Evolutionary conservation across 169 alveolate genomes (phyloP).

Genomic region (Cryptosporidium viatorum): DNA sequence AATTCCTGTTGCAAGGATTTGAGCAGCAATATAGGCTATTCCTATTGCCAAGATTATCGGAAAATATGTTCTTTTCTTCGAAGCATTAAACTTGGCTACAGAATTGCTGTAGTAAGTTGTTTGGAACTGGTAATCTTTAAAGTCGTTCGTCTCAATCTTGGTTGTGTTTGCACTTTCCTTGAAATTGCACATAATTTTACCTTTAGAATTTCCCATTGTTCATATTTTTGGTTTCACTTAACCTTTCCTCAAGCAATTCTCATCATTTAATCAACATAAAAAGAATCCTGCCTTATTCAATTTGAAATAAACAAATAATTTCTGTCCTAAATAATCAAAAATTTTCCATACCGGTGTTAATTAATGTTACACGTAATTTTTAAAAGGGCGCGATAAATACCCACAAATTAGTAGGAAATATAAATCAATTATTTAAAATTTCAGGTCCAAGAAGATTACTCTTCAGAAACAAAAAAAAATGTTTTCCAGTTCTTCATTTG

Average conservation of each 20-base stretch:
- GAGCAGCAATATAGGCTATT: conserved; percentile 18
- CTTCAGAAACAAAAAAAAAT: conserved; percentile 13
- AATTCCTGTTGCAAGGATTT: not conserved
- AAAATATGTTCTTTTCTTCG: conserved; percentile 22
- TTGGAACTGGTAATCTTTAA: conserved; percentile 4
- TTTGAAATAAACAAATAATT: not conserved
- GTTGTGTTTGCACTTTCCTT: not conserved
- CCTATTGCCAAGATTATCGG: not conserved
- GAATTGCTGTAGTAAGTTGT: conserved; percentile 32
- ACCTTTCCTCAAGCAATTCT: not conserved
- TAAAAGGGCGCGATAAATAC: not conserved
- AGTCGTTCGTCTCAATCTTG: not conserved
- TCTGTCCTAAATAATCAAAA: not conserved
- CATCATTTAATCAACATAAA: not conserved
- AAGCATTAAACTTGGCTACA: conserved; percentile 27
- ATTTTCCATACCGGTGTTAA: conserved; percentile 10
- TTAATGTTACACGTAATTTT: not conserved
- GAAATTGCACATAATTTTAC: not conserved
- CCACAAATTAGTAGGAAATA: not conserved
- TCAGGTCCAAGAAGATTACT: conserved; percentile 1
- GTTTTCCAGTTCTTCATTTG: conserved; percentile 65
- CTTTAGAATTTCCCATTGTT: not conserved
- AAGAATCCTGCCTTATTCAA: not conserved
- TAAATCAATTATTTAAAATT: not conserved
- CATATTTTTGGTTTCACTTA: not conserved